A percentile compares a stretch with the other conserved stretches of the same genome.
Evolutionary conservation across 257 asterid genomes (phyloP).

Genomic region (Solanum sejunctum): DNA sequence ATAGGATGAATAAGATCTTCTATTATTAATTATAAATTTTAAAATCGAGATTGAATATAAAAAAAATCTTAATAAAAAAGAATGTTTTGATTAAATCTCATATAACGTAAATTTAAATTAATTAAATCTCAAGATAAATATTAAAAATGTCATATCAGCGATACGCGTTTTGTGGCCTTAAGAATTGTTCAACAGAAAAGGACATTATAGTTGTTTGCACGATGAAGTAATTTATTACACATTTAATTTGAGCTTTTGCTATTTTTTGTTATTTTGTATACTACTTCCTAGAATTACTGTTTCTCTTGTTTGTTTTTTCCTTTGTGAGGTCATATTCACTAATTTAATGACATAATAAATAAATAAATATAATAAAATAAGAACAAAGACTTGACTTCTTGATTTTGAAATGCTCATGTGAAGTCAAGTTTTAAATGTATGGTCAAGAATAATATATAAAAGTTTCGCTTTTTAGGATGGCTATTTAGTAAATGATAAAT

Average conservation of each 20-base stretch:
- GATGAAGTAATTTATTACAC: not conserved
- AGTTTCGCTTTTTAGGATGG: not conserved
- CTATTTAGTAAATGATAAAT: not conserved
- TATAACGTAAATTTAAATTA: accelerated
- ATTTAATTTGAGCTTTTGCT: not conserved
- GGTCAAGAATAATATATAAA: accelerated
- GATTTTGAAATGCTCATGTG: not conserved
- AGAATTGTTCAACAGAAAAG: not conserved
- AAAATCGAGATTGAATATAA: accelerated
- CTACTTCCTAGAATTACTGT: not conserved
- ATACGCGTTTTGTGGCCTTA: not conserved
- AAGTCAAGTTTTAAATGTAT: not conserved
- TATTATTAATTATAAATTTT: accelerated
- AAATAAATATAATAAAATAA: not conserved
- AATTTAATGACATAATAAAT: not conserved
- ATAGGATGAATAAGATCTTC: not conserved
- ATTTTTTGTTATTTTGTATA: not conserved
- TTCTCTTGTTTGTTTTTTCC: not conserved
- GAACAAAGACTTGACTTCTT: not conserved
- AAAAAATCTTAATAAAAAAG: accelerated
- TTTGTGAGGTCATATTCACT: not conserved
- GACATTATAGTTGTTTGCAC: not conserved
- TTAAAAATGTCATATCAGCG: not conserved
- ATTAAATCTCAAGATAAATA: accelerated
- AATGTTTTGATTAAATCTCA: accelerated